Evolutionary conservation across 305 asterid species (phyloP).

Genomic region (Fraxinus sp.): DNA sequence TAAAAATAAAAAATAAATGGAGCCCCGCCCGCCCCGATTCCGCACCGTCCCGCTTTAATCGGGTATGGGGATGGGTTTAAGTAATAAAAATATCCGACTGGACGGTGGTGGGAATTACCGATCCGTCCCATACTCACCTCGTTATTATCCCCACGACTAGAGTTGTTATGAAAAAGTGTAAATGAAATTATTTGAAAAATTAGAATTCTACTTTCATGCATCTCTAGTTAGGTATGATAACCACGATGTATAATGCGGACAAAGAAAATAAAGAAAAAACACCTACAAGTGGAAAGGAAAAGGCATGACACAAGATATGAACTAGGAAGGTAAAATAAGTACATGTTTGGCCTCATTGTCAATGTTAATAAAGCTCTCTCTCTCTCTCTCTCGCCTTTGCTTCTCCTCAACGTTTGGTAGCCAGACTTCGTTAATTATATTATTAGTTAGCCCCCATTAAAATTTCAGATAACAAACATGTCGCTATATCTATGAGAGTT

Average conservation of each 20-base stretch:
- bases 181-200: not conserved
- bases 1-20: no score
- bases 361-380: not conserved
- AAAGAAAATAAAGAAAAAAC: not conserved
- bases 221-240: not conserved
- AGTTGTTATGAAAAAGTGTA: no score
- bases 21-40: no score
- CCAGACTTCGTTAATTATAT: constrained; percentile 11
- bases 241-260: not conserved
- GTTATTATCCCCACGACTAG: no score
- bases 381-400: constrained; percentile 32
- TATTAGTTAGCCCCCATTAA: not conserved
- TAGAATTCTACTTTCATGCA: not conserved
- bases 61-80: no score
- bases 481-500: not conserved
- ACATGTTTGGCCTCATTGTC: not conserved
- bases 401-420: constrained; percentile 43
- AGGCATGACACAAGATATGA: not conserved
- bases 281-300: not conserved
- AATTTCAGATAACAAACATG: not conserved
- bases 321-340: not conserved
- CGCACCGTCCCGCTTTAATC: no score
- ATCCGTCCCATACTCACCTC: no score
- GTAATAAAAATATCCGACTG: no score
- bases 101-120: no score